A percentile compares a stretch with the other conserved stretches of the same genome.
Evolutionary conservation across 352 stramenopile genomes (phyloP).

Genomic region (Pythium utonaiense): DNA sequence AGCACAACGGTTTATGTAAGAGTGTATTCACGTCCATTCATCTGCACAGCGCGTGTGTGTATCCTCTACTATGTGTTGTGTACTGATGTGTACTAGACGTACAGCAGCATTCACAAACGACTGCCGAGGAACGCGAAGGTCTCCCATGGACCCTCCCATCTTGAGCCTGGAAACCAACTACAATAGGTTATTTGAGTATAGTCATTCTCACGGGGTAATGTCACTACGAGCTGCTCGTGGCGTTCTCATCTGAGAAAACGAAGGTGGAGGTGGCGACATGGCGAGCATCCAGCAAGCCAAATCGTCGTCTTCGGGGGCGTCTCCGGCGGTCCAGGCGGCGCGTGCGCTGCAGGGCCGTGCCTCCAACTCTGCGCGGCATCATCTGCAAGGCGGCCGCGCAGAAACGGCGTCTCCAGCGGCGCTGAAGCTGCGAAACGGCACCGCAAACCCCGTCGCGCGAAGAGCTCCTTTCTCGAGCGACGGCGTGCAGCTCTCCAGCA

Average conservation of each 20-base stretch:
- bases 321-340: conserved; percentile 7
- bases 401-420: conserved; percentile 1
- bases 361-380: background rate
- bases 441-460: background rate
- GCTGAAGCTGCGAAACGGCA: background rate
- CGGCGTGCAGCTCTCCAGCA: background rate
- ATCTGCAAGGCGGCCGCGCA: background rate
- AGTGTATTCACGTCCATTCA: background rate
- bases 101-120: too few species aligned
- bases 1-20: background rate
- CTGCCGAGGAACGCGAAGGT: too few species aligned
- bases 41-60: too few species aligned
- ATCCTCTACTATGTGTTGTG: too few species aligned
- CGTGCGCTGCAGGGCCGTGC: background rate
- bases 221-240: background rate
- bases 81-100: too few species aligned
- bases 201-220: conserved; percentile 1
- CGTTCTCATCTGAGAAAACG: conserved; percentile 4
- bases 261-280: conserved; percentile 8
- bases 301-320: conserved; percentile 1
- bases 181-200: background rate
- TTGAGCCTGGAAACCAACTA: background rate
- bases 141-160: too few species aligned
- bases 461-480: conserved; percentile 5
- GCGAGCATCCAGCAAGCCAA: conserved; percentile 6